A percentile compares a stretch with the other conserved stretches of the same genome.
These are phyloP conservation scores for Meyerozyma smithsonii DNA, from an alignment of 1,139 yeast genomes.

Conservation along the genomic window DNA sequence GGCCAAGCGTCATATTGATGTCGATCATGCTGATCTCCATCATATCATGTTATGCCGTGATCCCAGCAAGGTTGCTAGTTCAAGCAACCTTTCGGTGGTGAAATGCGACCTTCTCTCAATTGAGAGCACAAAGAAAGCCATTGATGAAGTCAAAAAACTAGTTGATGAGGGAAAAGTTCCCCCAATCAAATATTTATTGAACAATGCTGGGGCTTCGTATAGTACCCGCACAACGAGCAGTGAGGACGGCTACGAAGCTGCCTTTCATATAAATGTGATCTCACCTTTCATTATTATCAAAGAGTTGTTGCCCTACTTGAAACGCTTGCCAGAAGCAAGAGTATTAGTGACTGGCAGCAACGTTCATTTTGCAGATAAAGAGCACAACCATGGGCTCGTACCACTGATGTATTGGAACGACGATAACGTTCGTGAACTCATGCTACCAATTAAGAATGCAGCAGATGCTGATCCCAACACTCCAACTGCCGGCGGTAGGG, in stretches of 20 bases:
- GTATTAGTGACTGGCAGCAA: conserved; percentile 5
- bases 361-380: conserved; percentile 7
- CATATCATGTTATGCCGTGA: not conserved
- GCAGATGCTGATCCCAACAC: not conserved
- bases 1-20: not conserved
- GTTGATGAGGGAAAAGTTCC: conserved; percentile 4
- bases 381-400: conserved; percentile 5
- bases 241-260: conserved; percentile 7
- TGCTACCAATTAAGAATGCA: conserved; percentile 3
- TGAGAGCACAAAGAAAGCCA: conserved; percentile 4
- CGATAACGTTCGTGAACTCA: conserved; percentile 4
- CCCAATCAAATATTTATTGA: conserved; percentile 6
- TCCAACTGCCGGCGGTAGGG: conserved; percentile 5
- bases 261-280: conserved; percentile 7
- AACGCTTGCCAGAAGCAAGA: not conserved
- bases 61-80: conserved; percentile 1
- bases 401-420: conserved; percentile 8
- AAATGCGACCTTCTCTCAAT: conserved; percentile 7
- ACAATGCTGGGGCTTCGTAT: conserved; percentile 5
- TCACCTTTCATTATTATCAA: conserved; percentile 2
- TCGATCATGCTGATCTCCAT: not conserved
- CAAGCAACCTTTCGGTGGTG: conserved; percentile 4
- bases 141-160: conserved; percentile 2
- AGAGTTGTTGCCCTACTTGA: conserved; percentile 4
- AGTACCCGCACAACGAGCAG: conserved; percentile 2